Evolutionary conservation across 176 grass and related monocot species (phyloP), one percentile per base, ranked within the genome.

Genomic region (Oryza rufipogon): DNA sequence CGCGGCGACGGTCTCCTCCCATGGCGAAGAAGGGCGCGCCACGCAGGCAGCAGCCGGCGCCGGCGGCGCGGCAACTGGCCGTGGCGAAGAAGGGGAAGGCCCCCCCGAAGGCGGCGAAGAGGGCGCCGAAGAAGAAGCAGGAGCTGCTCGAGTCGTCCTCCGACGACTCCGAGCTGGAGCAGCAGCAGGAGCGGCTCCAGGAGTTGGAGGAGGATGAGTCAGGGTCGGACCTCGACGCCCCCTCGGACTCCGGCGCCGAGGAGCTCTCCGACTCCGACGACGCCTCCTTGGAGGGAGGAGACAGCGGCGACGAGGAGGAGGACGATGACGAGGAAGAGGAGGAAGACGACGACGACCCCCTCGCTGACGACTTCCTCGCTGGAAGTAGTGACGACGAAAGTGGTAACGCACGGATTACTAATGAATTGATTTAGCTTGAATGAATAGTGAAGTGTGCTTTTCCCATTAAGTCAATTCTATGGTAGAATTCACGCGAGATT

Each of bases 331-430:
- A 70, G 0, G 82, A 36, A 0, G 78, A 28, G 0, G 83, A 66
- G 11, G 81, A 63, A 1, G 81, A 46, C 25, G 74, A 92, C 6
- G 97, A 86, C 28, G 91, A 99, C 28, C 84, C 97, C 34, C 80
- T 96, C 33, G 88, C 86, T 4, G 91, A 92, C 15, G 97, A 99
- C 76, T 92, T 99, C 73, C 93, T 94, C 3, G 91, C 90, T 42
- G 88, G 84, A 26, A 95, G 93, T 68, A 95, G 93, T 64, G 89
- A 89, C 34, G 91, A 88, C 7, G 92, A 45, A 86, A 82, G 84
- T 66, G 87, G 87, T 92, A 83, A 89, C 7, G 36, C 48, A 67
- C 9, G 2, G 14, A 73, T 88, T 33, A 32, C 9, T 66, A 63
- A 36, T 46, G 42, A 73, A 65, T 79, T 23, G 20, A 51, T 16